Conservation (phyloP, 2,329 filamentous ascomycete genomes). For the Stromatinia cepivora region DNA sequence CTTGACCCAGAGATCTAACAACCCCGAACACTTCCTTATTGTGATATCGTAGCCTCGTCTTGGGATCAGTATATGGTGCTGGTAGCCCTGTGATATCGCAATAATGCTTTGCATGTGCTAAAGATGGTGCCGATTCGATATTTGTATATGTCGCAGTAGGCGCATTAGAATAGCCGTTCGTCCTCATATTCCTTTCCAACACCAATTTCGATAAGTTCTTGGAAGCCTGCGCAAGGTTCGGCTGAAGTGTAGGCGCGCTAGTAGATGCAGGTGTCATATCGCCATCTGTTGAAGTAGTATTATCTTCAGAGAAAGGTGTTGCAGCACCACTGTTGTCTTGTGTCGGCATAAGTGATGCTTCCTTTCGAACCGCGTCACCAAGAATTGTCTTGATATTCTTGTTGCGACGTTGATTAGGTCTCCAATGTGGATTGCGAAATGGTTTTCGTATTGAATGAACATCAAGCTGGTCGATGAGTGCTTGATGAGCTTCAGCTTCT, state of each 20-base stretch:
- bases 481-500: conserved; percentile 68
- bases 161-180: conserved; percentile 45
- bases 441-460: conserved; percentile 82
- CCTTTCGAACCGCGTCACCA: conserved; percentile 81
- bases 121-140: conserved; percentile 88
- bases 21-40: conserved; percentile 88
- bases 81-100: conserved; percentile 93
- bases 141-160: conserved; percentile 89
- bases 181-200: conserved; percentile 73
- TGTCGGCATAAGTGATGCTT: conserved; percentile 83
- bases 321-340: conserved; percentile 78
- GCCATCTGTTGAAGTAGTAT: conserved; percentile 53
- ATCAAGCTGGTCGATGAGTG: conserved; percentile 87
- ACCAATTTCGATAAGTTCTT: conserved; percentile 85
- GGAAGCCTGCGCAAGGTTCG: conserved; percentile 86
- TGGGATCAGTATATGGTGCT: conserved; percentile 92
- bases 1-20: conserved; percentile 77
- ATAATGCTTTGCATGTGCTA: conserved; percentile 83
- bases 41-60: conserved; percentile 89
- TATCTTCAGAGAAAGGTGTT: conserved; percentile 60
- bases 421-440: conserved; percentile 90
- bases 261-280: conserved; percentile 46
- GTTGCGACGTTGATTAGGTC: conserved; percentile 91
- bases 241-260: conserved; percentile 46
- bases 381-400: conserved; percentile 98